Percentiles rank a stretch among this genome's conserved stretches.
phyloP scores from a whole-genome alignment of 1,139 yeast species.

The Sugiyamaella sp. region DNA sequence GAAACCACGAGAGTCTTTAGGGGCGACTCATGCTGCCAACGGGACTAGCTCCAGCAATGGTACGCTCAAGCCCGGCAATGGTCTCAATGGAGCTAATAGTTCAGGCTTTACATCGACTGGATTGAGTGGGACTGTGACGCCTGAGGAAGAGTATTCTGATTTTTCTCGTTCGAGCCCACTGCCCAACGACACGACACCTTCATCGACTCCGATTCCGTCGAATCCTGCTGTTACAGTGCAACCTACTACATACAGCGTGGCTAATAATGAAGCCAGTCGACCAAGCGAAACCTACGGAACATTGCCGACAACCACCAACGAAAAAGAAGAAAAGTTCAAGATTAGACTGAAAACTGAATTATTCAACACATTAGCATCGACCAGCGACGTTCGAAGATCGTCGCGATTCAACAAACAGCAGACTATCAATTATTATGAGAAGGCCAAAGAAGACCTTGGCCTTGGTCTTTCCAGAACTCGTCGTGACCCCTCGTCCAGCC shows the following conservation, averaged over 20 bases:
- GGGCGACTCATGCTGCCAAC: too few species aligned
- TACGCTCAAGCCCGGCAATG: too few species aligned
- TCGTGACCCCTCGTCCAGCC: conserved; percentile 1
- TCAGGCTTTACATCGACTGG: conserved; percentile 11
- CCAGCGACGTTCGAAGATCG: conserved; percentile 27
- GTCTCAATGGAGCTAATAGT: background rate
- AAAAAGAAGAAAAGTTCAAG: conserved; percentile 34
- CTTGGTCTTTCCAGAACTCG: conserved; percentile 3
- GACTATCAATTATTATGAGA: conserved; percentile 28
- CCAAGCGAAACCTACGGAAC: background rate
- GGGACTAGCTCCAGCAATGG: too few species aligned
- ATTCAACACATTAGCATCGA: conserved; percentile 39
- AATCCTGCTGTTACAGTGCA: conserved; percentile 19
- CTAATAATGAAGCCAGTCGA: background rate
- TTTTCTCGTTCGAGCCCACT: background rate
- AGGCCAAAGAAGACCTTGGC: conserved; percentile 29
- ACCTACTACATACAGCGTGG: too few species aligned
- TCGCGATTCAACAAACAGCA: conserved; percentile 20
- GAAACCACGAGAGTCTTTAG: conserved; percentile 1
- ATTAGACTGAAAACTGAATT: conserved; percentile 44
- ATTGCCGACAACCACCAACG: conserved; percentile 19
- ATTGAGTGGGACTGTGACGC: conserved; percentile 14
- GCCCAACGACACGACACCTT: too few species aligned
- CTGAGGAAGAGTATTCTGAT: conserved; percentile 12
- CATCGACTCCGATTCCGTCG: too few species aligned